phyloP scores from a whole-genome alignment of 1,139 yeast genomes.

The Geotrichum europaeum region DNA sequence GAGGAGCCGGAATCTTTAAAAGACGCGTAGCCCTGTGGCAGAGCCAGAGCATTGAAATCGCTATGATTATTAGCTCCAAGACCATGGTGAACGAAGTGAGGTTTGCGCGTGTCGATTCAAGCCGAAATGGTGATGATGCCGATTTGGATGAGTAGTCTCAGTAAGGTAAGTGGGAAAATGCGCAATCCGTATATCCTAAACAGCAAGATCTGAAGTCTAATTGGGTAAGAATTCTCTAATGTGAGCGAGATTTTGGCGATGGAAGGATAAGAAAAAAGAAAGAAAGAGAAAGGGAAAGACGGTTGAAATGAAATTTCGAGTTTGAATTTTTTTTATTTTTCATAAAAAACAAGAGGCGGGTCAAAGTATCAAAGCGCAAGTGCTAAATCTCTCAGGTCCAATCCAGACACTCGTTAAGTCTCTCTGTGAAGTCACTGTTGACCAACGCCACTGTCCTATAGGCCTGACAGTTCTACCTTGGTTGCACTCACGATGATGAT shows the following conservation, averaged over 20 bases:
- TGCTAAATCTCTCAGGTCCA: not conserved
- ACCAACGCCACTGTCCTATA: not conserved
- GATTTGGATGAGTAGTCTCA: not conserved
- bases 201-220: not conserved
- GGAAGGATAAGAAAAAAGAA: not conserved
- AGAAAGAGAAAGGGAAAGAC: not conserved
- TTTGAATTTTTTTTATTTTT: not conserved
- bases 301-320: not conserved
- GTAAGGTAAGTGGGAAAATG: not conserved
- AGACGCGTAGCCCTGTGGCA: slow-evolving; percentile 42
- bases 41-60: slow-evolving; percentile 46
- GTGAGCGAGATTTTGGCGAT: not conserved
- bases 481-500: too few relatives aligned
- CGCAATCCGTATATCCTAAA: not conserved
- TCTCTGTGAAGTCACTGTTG: not conserved
- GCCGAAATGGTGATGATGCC: not conserved
- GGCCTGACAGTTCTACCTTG: too few relatives aligned
- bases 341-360: not conserved
- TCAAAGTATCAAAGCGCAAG: not conserved
- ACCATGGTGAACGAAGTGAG: slow-evolving; percentile 5
- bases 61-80: slow-evolving; percentile 20
- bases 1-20: slow-evolving; percentile 45
- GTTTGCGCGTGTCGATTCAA: not conserved
- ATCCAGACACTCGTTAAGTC: not conserved
- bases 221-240: not conserved